Base-by-base conservation (phyloP, 768 basidiomycete species). In the Termitomyces sp. region DNA sequence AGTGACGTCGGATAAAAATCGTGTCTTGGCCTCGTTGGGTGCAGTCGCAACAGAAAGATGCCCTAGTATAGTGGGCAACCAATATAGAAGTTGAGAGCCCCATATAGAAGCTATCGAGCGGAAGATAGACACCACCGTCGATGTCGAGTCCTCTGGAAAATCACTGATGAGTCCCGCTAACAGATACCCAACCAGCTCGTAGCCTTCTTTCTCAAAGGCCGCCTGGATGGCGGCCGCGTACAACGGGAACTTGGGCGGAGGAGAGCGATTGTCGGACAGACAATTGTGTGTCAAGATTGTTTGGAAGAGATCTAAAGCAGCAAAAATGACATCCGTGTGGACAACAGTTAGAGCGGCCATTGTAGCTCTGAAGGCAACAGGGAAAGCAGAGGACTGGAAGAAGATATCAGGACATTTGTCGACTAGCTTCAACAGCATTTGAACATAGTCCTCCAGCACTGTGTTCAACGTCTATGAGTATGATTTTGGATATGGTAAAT, bases 381-480 rank as follows among this genome's bases (percentile, higher is more conserved):
- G 85, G 72, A 98, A 91, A 13, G 84, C 79, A 6, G 88, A 76
- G 2, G 92, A 91, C 61, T 85, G 78, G 75, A 96, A 89, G 63
- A 95, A 83, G 46, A 91, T 75, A 54, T 89, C 85, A 5, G 96
- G 93, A 0, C 82, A 77, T 63, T 80, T 73, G 46, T 86, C 82
- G 51, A 87, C 72, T 67, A 95, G 76, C 63, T 86, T 85, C 56
- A 87, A 72, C 14, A 93, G 74, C 73, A 94, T 80, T 62, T 93
- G 94, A 54, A 94, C 69, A 64, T 95, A 98, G 69, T 99, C 97
- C 71, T 98, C 96, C 67, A 99, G 75, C 30, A 98, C 97, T 98
- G 44, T 23, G 36, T 30, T 47, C 2, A 28, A 52, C 12, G 8
- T 28, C 4, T 18, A 30, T 58, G 18, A 58, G 33, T 43, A 51